phyloP scores from a whole-genome alignment of 768 basidiomycete genomes.

The Leccinum olivaceopallidum region DNA sequence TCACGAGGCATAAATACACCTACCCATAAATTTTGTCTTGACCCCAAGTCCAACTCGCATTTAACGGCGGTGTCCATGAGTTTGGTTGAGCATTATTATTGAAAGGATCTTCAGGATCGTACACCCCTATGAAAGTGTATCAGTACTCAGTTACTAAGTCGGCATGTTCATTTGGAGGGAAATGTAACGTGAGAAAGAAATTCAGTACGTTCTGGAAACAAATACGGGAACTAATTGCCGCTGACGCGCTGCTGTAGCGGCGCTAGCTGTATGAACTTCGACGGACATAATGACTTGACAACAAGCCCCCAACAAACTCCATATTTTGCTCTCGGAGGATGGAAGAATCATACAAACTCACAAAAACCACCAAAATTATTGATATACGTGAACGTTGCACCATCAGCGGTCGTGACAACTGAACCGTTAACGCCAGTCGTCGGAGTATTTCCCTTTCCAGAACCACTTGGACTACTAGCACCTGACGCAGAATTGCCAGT shows the following conservation, averaged over 20 bases:
- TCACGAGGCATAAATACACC: conserved; percentile 25
- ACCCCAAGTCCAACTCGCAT: conserved; percentile 71
- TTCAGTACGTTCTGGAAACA: not conserved
- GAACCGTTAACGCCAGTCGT: conserved; percentile 69
- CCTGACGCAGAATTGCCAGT: not conserved
- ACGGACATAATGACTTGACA: not conserved
- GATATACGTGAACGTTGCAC: conserved; percentile 70
- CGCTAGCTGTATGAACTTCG: not conserved
- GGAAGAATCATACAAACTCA: conserved; percentile 35
- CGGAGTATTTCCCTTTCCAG: conserved; percentile 9
- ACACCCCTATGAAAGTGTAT: conserved; percentile 47
- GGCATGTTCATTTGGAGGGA: not conserved
- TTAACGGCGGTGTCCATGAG: conserved; percentile 78
- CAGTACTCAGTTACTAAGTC: not conserved
- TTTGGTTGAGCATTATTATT: conserved; percentile 74
- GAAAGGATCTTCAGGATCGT: conserved; percentile 71
- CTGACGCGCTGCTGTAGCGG: not conserved
- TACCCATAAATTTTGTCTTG: conserved; percentile 63
- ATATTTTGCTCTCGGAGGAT: not conserved
- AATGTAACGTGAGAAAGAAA: not conserved
- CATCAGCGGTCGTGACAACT: conserved; percentile 60
- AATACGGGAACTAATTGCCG: not conserved
- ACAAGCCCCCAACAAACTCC: not conserved
- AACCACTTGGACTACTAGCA: not conserved
- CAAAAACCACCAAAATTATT: conserved; percentile 79